Base-by-base conservation (phyloP, 2,329 filamentous ascomycete genomes). In the Neonectria neomacrospora region DNA sequence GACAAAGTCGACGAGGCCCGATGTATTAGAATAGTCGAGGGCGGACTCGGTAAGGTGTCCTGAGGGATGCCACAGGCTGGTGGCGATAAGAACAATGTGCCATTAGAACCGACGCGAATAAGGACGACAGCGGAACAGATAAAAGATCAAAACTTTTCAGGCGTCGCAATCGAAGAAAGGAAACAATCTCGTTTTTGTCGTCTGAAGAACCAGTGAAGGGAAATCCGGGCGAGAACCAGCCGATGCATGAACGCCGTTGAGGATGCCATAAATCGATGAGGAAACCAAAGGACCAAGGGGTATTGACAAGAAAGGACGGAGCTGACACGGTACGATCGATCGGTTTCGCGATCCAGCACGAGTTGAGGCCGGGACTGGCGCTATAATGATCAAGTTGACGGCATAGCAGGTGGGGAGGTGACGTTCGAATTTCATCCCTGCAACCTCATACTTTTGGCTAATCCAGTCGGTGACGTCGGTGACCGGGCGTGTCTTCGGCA, bases 231-330 rank as follows among this genome's bases (percentile, higher is more conserved):
- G 42, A 57, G 41, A 57, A 37, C 47, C 45, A 63, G 26, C 58
- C 66, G 51, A 54, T 65, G 55, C 53, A 54, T 64, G 26, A 64
- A 71, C 64, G 67, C 67, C 68, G 47, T 66, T 58, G 58, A 56
- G 58, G 58, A 69, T 70, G 68, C 61, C 62, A 54, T 63, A 54
- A 64, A 63, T 55, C 59, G 63, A 57, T 56, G 42, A 47, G 37
- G 28, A 58, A 59, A 55, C 32, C 50, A 50, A 63, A 54, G 37
- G 34, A 45, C 47, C 47, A 54, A 47, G 57, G 64, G 64, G 67
- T 69, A 71, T 69, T 64, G 66, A 61, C 62, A 59, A 61, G 44
- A 60, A 64, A 67, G 65, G 61, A 66, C 58, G 59, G 48, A 45
- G 58, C 47, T 37, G 54, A 57, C 42, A 61, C 51, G 54, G 48